Conservation (phyloP, 106 monocot genomes). For the Dioscorea alata region DNA sequence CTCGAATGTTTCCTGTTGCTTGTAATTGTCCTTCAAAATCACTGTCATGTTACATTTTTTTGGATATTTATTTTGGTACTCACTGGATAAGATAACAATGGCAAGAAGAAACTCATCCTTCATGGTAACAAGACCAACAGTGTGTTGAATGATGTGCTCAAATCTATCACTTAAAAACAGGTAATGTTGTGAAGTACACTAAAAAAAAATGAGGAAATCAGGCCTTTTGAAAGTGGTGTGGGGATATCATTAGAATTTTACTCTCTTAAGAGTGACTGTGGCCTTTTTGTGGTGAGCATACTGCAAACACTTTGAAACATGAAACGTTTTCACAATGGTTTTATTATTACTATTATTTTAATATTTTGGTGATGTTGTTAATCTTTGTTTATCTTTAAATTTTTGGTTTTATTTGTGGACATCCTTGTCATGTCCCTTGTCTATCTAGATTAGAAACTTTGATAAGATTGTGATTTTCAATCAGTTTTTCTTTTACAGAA, state of each 20-base stretch:
- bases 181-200: slow-evolving; percentile 46
- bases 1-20: neutral
- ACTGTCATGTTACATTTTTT: neutral
- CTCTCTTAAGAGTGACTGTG: slow-evolving; percentile 84
- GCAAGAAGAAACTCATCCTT: slow-evolving; percentile 84
- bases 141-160: slow-evolving; percentile 61
- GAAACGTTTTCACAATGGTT: too few species aligned
- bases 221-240: slow-evolving; percentile 80
- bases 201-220: slow-evolving; percentile 71
- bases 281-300: slow-evolving; percentile 66
- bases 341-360: too few species aligned
- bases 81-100: slow-evolving; percentile 55
- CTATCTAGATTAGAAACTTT: too few species aligned
- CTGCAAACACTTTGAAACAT: too few species aligned
- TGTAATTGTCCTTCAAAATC: neutral
- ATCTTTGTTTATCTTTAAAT: too few species aligned
- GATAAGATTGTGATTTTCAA: too few species aligned
- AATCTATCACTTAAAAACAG: slow-evolving; percentile 76
- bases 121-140: slow-evolving; percentile 76
- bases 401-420: too few species aligned
- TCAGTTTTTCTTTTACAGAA: too few species aligned
- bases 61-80: neutral
- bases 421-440: too few species aligned
- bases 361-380: too few species aligned
- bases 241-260: slow-evolving; percentile 77